Evolutionary conservation across 2,329 filamentous ascomycete genomes (phyloP), one percentile per base, ranked within the genome.

Genomic region (Aspergillus vadensis): DNA sequence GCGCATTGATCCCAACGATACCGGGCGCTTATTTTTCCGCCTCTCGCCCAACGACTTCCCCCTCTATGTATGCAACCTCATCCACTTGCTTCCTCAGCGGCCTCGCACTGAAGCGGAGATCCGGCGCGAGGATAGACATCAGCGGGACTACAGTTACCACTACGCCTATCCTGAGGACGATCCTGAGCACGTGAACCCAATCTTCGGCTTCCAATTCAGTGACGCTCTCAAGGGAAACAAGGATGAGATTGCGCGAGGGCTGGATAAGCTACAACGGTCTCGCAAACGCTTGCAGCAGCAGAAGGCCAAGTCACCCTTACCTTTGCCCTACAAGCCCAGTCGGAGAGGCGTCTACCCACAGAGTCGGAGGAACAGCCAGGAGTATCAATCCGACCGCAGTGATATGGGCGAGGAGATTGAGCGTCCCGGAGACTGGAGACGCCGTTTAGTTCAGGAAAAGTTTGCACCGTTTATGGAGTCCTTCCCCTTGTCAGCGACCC

Each of bases 381-480:
- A 44, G 10, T 44, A 44, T 44, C 41, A 44, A 44, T 21, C 10
- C 21, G 41, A 44, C 41, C 10, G 21, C 5, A 30, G n/a, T 30
- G 47, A 32, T 17, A n/a, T 8, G n/a, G 23, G 25, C 25, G 47
- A 50, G n/a, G 52, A 55, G 15, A 19, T n/a, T 21, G 52, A 55
- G 30, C 23, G 17, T 27, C 38, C 52, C 8, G 52, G 52, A 41
- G 52, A 55, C 3, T 55, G 52, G 52, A 55, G 52, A 44, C 52
- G 52, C 15, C 38, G 52, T 8, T 38, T 55, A 12, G 27, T 30
- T 9, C 21, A 55, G 52, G 52, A 55, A 39, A 23, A n/a, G 15
- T 55, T 44, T 41, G 52, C 52, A 5, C 52, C 52, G 17, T 55
- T 55, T 32, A 43, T 55, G 21, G 52, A 55, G 12, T 43, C 52